Evolutionary conservation across 2,329 filamentous ascomycete genomes (phyloP).

Genomic region (Seiridium cupressi): DNA sequence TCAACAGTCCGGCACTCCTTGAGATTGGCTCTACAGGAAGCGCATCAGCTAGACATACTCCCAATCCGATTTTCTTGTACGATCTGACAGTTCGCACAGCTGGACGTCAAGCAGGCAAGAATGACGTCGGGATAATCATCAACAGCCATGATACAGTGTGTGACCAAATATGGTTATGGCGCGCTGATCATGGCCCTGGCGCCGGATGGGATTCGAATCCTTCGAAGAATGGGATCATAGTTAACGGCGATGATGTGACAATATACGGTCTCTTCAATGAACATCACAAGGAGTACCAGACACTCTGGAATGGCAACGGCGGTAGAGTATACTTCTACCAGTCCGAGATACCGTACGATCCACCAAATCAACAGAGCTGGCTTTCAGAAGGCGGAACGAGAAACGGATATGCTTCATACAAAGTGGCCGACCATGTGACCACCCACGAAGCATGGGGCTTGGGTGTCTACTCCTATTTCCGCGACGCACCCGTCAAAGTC

Average conservation of each 20-base stretch:
- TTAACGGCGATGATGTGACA: slow-evolving; percentile 28
- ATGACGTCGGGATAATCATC: slow-evolving; percentile 26
- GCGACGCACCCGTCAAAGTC: slow-evolving; percentile 28
- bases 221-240: slow-evolving; percentile 26
- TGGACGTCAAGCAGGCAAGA: slow-evolving; percentile 19
- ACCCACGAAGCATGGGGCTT: slow-evolving; percentile 30
- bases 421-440: slow-evolving; percentile 25
- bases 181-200: slow-evolving; percentile 28
- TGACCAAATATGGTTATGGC: slow-evolving; percentile 32
- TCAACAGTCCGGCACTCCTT: slow-evolving; percentile 22
- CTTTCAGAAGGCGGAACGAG: slow-evolving; percentile 17
- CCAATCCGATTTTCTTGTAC: slow-evolving; percentile 29
- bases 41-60: slow-evolving; percentile 16
- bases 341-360: slow-evolving; percentile 32
- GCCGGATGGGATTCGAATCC: slow-evolving; percentile 27
- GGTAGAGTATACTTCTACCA: slow-evolving; percentile 32
- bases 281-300: slow-evolving; percentile 30
- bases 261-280: slow-evolving; percentile 32
- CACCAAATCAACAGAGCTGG: slow-evolving; percentile 27
- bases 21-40: slow-evolving; percentile 24
- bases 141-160: slow-evolving; percentile 28
- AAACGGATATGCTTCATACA: slow-evolving; percentile 32
- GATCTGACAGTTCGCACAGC: slow-evolving; percentile 30
- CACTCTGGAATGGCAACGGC: slow-evolving; percentile 28
- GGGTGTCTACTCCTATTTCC: slow-evolving; percentile 31